Evolutionary conservation across 371 early-diverging fungal genomes (phyloP), one percentile per base, ranked within the genome.

Genomic region (Dentiscutata heterogama): DNA sequence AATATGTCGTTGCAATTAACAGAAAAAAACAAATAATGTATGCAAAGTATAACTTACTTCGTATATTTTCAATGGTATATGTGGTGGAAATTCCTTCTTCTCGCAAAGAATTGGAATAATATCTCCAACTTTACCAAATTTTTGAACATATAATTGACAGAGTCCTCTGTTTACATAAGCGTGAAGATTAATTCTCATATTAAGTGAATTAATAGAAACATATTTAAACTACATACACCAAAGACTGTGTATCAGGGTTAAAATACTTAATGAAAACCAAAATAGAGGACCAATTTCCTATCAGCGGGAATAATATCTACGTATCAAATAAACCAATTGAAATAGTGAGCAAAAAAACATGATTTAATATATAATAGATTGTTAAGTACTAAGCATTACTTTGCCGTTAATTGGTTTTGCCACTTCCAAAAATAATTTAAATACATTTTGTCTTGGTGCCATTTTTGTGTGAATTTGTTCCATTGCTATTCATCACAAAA

Each of bases 181-280:
- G 8, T 46, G 8, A 27, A 14, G 73, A 73, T 51, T 42, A 67
- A 50, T 82, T 25, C 31, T 29, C 51, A 71, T 31, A 25, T 54
- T 65, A 31, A 70, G 29, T 60, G 46, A 81, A 72, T 54, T 35
- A 35, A 35, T 35, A 35, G 5, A 35, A 35, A 35, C n/a, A n/a
- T n/a, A 35, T 35, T 35, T 35, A 35, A 5, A 35, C 5, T 4
- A 2, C 35, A 35, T 35, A 35, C 35, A 4, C 35, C 5, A 35
- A 5, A 35, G 35, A 89, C 51, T 89, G 88, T 42, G 87, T 84
- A 29, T 86, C 83, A 0, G 94, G 92, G 80, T 97, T 95, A 86
- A 93, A 97, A 86, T 94, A 96, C 87, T 97, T 97, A 54, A 95
- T 74, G 83, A 96, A 97, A 22, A 97, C 83, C 85, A 93, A 86